These are phyloP conservation scores for Globisporangium heterothallicum DNA, from an alignment of 352 stramenopile species.

Conservation along the genomic window DNA sequence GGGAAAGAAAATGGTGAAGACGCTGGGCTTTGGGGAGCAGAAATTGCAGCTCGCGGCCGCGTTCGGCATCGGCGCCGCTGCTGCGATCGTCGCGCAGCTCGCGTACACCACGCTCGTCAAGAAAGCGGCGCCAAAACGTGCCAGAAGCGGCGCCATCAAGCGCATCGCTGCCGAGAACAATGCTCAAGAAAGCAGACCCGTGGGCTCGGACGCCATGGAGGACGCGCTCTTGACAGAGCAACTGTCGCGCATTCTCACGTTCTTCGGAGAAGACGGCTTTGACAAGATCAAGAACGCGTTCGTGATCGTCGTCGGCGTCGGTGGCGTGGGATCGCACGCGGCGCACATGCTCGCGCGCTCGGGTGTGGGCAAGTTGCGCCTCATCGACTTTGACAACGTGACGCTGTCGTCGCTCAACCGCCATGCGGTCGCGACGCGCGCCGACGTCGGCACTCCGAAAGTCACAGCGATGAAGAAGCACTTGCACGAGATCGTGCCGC, in stretches of 20 bases:
- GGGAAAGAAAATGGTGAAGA: slow-evolving; percentile 45
- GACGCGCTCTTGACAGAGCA: slow-evolving; percentile 68
- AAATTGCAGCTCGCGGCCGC: slow-evolving; percentile 35
- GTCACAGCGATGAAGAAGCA: slow-evolving; percentile 82
- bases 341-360: slow-evolving; percentile 97
- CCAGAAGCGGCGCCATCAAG: background rate
- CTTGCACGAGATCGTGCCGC: slow-evolving; percentile 60
- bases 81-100: slow-evolving; percentile 37
- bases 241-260: slow-evolving; percentile 91
- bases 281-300: slow-evolving; percentile 82
- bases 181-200: background rate
- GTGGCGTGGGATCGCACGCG: slow-evolving; percentile 95
- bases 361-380: slow-evolving; percentile 90
- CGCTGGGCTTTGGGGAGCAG: slow-evolving; percentile 10
- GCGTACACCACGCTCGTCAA: slow-evolving; percentile 32
- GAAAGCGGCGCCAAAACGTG: slow-evolving; percentile 3
- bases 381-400: slow-evolving; percentile 99
- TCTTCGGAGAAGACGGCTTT: slow-evolving; percentile 94
- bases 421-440: slow-evolving; percentile 94
- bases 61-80: slow-evolving; percentile 52
- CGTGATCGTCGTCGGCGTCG: slow-evolving; percentile 95
- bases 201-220: slow-evolving; percentile 33
- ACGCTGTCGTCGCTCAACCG: slow-evolving; percentile 98
- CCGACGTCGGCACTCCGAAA: slow-evolving; percentile 96
- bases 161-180: background rate